Evolutionary conservation across 345 rosid species (phyloP).

Genomic region (Acer saccharum): DNA sequence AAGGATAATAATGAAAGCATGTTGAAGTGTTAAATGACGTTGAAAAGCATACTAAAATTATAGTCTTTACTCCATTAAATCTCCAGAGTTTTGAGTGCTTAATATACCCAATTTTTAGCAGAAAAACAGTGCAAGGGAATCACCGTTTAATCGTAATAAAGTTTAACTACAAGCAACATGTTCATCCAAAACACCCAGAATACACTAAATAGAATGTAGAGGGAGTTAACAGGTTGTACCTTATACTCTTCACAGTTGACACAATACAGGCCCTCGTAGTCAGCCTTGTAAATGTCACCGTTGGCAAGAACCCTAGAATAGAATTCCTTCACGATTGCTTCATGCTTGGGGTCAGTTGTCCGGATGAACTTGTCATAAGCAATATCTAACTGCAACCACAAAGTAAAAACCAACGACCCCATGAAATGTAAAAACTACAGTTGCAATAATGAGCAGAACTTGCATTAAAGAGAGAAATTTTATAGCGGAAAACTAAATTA

Average conservation of each 20-base stretch:
- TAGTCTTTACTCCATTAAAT: neutral
- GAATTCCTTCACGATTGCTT: constrained; percentile 83
- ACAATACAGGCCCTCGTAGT: constrained; percentile 93
- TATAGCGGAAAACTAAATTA: constrained; percentile 22
- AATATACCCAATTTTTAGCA: neutral
- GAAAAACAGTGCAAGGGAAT: neutral
- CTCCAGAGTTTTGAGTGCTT: neutral
- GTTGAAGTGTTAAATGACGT: neutral
- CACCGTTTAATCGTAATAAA: neutral
- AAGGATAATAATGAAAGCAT: neutral
- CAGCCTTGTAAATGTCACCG: constrained; percentile 89
- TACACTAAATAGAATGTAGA: constrained; percentile 1
- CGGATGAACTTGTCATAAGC: constrained; percentile 82
- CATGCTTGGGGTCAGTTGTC: constrained; percentile 90
- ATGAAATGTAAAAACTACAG: constrained; percentile 4
- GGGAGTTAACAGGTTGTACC: constrained; percentile 39
- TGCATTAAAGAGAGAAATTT: neutral
- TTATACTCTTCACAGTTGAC: constrained; percentile 96
- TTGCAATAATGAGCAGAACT: constrained; percentile 12
- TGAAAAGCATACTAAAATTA: neutral
- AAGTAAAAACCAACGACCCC: constrained; percentile 4
- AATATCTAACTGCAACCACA: constrained; percentile 66
- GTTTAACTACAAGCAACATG: neutral
- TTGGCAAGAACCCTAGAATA: constrained; percentile 76
- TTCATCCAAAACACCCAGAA: neutral